Conservation (phyloP, 805 yeast species). For the Ogataea ramenticola region DNA sequence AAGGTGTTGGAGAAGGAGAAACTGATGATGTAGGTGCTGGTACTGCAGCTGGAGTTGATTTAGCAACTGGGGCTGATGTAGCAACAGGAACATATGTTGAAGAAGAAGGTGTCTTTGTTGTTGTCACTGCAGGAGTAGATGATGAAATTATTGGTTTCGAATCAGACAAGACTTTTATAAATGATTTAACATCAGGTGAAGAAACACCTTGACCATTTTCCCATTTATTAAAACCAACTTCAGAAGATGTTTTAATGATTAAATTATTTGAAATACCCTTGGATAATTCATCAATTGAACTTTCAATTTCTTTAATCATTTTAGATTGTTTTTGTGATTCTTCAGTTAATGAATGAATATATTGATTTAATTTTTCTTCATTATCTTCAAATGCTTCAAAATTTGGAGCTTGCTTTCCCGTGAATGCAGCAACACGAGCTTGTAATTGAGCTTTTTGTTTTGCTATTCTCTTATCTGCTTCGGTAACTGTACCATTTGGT, state of each 20-base stretch:
- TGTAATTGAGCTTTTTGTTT: constrained; percentile 70
- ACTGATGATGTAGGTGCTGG: constrained; percentile 6
- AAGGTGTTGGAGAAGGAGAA: constrained; percentile 6
- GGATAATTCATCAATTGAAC: constrained; percentile 56
- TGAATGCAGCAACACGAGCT: constrained; percentile 87
- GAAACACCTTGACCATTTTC: constrained; percentile 76
- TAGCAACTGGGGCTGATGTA: constrained; percentile 3
- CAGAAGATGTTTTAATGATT: constrained; percentile 22
- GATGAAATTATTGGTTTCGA: constrained; percentile 16
- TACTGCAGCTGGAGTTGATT: constrained; percentile 4
- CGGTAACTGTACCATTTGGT: constrained; percentile 80
- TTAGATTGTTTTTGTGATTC: constrained; percentile 51
- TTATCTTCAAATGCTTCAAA: constrained; percentile 43
- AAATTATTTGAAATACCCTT: constrained; percentile 29
- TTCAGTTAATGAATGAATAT: constrained; percentile 39
- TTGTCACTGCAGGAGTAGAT: no score
- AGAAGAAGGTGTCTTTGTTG: constrained; percentile 5
- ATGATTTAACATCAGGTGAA: constrained; percentile 49
- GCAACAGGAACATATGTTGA: constrained; percentile 1
- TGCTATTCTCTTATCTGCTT: constrained; percentile 72
- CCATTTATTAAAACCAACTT: constrained; percentile 61
- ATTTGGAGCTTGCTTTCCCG: constrained; percentile 58
- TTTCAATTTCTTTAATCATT: constrained; percentile 64
- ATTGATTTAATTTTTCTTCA: constrained; percentile 47
- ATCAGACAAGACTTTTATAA: constrained; percentile 49